Conservation (phyloP, 2,329 filamentous ascomycete species). For the Penicillium paneum region DNA sequence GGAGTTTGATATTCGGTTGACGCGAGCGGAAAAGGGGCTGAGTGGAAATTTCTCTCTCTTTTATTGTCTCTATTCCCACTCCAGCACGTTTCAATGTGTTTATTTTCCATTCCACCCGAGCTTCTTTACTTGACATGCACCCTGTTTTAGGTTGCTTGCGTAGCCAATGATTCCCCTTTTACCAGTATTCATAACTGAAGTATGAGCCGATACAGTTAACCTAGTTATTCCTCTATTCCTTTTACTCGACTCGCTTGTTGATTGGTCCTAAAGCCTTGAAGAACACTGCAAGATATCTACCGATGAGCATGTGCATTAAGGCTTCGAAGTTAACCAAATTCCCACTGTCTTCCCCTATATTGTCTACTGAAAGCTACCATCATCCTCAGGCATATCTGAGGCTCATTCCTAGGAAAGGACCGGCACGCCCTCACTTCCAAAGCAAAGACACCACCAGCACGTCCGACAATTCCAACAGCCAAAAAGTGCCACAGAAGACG, state of each 20-base stretch:
- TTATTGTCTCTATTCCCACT: conserved; percentile 42
- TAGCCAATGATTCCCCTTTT: conserved; percentile 13
- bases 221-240: neutral
- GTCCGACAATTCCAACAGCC: neutral
- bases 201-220: neutral
- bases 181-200: neutral
- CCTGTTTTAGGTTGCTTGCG: conserved; percentile 8
- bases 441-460: neutral
- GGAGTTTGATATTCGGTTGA: conserved; percentile 45
- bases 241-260: neutral
- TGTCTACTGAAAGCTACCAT: neutral
- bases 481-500: neutral
- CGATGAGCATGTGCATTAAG: too few relatives aligned
- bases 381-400: neutral
- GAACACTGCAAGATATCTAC: neutral
- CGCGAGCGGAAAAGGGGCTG: conserved; percentile 39
- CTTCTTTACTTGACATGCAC: conserved; percentile 3
- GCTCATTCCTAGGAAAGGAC: neutral
- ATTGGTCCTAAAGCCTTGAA: neutral
- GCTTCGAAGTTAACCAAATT: neutral
- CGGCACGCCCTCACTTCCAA: neutral
- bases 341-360: neutral
- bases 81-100: conserved; percentile 41
- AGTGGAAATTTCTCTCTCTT: conserved; percentile 43
- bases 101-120: conserved; percentile 26